phyloP scores from a whole-genome alignment of 768 basidiomycete species.

The Pulveroboletus frians region DNA sequence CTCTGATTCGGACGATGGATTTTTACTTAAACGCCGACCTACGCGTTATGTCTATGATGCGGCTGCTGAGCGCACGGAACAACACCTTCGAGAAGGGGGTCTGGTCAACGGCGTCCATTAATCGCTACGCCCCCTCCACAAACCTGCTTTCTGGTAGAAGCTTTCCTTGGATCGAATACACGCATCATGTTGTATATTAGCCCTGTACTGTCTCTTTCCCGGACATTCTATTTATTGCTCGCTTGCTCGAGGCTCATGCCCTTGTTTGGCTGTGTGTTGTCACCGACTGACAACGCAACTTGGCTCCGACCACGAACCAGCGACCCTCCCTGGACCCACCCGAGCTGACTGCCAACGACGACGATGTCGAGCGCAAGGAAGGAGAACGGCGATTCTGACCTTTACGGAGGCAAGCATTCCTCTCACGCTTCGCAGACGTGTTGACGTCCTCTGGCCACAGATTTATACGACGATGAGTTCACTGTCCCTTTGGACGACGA shows the following conservation, averaged over 20 bases:
- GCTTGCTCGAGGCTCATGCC: slow-evolving; percentile 6
- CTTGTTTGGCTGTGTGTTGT: slow-evolving; percentile 26
- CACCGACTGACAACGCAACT: not conserved
- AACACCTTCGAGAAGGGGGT: slow-evolving; percentile 46
- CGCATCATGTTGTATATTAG: slow-evolving; percentile 23
- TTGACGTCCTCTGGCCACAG: slow-evolving; percentile 26
- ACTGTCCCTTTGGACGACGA: slow-evolving; percentile 31
- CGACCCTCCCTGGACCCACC: not conserved
- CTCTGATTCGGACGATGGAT: slow-evolving; percentile 47
- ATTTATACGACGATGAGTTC: slow-evolving; percentile 50
- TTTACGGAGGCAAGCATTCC: slow-evolving; percentile 41
- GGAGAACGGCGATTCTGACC: slow-evolving; percentile 35
- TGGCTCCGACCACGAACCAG: not conserved
- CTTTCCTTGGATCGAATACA: slow-evolving; percentile 13
- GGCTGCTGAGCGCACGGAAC: slow-evolving; percentile 71
- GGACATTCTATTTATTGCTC: slow-evolving; percentile 23
- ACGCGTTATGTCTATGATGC: slow-evolving; percentile 88
- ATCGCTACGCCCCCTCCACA: slow-evolving; percentile 1
- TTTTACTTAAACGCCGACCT: slow-evolving; percentile 40
- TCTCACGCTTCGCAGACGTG: not conserved
- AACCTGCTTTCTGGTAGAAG: slow-evolving; percentile 11
- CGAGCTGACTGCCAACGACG: not conserved
- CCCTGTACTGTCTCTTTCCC: slow-evolving; percentile 11
- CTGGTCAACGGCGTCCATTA: slow-evolving; percentile 47
- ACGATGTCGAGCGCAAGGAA: slow-evolving; percentile 25